A percentile compares a stretch with the other conserved stretches of the same genome.
Evolutionary conservation across 495 filamentous ascomycete genomes (phyloP).

Genomic region (Glarea lozoyensis): DNA sequence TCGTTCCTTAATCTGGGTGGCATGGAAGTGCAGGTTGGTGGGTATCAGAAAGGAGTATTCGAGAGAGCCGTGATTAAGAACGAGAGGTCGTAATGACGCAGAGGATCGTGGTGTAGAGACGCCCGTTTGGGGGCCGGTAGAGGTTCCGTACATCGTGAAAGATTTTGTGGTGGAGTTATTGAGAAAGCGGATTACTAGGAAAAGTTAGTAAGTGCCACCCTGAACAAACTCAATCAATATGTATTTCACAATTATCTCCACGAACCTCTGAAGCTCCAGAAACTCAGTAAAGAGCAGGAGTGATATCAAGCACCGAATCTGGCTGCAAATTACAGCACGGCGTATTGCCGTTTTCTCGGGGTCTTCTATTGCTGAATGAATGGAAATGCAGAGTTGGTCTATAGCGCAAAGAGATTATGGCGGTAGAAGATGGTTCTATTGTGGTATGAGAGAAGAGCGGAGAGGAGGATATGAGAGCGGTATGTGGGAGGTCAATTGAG

Average conservation of each 20-base stretch:
- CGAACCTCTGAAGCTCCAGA: conserved; percentile 12
- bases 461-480: background rate
- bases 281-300: conserved; percentile 25
- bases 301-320: background rate
- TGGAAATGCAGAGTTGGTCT: background rate
- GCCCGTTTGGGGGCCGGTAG: conserved; percentile 80
- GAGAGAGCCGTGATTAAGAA: conserved; percentile 84
- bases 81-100: conserved; percentile 80
- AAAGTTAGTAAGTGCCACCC: background rate
- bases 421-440: no score
- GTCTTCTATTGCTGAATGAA: conserved; percentile 4
- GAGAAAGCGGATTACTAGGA: background rate
- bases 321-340: conserved; percentile 17
- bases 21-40: conserved; percentile 89
- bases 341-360: conserved; percentile 5
- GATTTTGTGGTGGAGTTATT: conserved; percentile 1
- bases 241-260: no score
- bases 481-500: conserved; percentile 5
- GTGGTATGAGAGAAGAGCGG: background rate
- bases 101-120: conserved; percentile 87
- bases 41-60: conserved; percentile 92
- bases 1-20: conserved; percentile 79
- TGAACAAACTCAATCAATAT: background rate
- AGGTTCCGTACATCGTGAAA: conserved; percentile 75
- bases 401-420: background rate